Percentiles rank a stretch among this genome's conserved stretches.
These are phyloP conservation scores for Skeletonema tropicum DNA, from an alignment of 108 stramenopile genomes.

Conservation along the genomic window DNA sequence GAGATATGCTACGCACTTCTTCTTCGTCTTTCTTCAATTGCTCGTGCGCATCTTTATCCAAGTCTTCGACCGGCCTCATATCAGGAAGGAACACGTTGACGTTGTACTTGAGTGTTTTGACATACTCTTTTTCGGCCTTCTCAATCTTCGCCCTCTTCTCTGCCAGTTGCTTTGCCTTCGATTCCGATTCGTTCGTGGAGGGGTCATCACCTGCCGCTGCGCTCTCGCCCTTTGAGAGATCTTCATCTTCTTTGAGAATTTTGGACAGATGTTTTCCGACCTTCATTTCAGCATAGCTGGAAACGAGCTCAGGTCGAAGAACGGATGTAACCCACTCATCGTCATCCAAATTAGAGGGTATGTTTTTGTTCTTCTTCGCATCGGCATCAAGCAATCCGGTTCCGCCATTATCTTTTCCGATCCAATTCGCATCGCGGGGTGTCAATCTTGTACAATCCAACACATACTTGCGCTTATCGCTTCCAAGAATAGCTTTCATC, in stretches of 20 bases:
- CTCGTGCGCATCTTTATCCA: slow-evolving; percentile 57
- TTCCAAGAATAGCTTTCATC: slow-evolving; percentile 91
- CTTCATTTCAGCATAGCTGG: slow-evolving; percentile 62
- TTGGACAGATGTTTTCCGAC: slow-evolving; percentile 55
- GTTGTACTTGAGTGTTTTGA: slow-evolving; percentile 78
- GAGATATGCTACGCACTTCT: slow-evolving; percentile 70
- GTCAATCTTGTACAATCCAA: slow-evolving; percentile 92
- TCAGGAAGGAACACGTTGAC: slow-evolving; percentile 92
- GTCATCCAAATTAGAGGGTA: slow-evolving; percentile 59
- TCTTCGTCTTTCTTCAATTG: slow-evolving; percentile 87
- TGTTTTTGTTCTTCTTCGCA: slow-evolving; percentile 8
- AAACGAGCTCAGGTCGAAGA: slow-evolving; percentile 87
- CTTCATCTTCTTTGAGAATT: slow-evolving; percentile 31
- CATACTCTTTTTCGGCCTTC: slow-evolving; percentile 74
- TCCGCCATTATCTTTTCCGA: slow-evolving; percentile 70
- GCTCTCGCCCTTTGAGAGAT: slow-evolving; percentile 23
- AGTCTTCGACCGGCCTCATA: slow-evolving; percentile 62
- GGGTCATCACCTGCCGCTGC: slow-evolving; percentile 15
- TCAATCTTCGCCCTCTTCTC: slow-evolving; percentile 30
- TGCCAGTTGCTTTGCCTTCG: slow-evolving; percentile 2
- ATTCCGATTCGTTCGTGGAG: slow-evolving; percentile 3
- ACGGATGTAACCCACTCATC: slow-evolving; percentile 81
- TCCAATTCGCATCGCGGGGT: slow-evolving; percentile 96
- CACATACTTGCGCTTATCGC: slow-evolving; percentile 90
- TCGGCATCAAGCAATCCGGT: slow-evolving; percentile 72